Base-by-base conservation (phyloP, 1,139 yeast genomes). In the Dujonia santamariae region DNA sequence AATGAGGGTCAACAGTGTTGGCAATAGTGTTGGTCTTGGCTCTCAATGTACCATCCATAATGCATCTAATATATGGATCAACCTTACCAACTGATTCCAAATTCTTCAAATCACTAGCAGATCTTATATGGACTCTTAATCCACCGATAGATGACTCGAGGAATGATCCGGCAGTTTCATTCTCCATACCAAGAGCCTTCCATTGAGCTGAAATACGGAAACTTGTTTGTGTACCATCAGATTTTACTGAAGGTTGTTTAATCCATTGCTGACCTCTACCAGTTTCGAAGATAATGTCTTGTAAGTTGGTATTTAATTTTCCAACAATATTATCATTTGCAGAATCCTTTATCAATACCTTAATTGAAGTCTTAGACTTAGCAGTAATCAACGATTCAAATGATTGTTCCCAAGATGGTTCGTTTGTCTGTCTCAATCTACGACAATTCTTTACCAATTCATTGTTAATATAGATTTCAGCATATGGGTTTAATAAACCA, bases 401-500 rank as follows among this genome's bases (percentile, higher is more conserved):
- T 16, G 72, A 56, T 47, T 78, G 78, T 43, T 78, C 80, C 81
- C 85, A 84, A 12, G 78, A 62, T 13, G 94, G 94, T 47, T 79
- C 85, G 48, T 82, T 83, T 13, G 78, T 72, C 50, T 76, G 74
- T 50, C 78, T 78, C 51, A 82, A 64, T 26, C 71, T 71, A 66
- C 92, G 78, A 41, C 79, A 75, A 4, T 60, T 59, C 47, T 73
- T 73, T 11, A 71, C 67, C 37, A 75, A 59, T 42, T 78, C 71
- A 30, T 70, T 72, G 50, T 81, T 77, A 36, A 81, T 56, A 47
- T 59, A 78, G 17, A 84, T 58, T 47, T 80, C 85, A 8, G 87
- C 87, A 52, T 72, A 79, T 19, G 92, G 85, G 48, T 82, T 80
- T 52, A 84, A 62, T 36, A 70, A 71, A 31, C 95, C 96, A 42